Base-by-base conservation (phyloP, 306 rosid species). In the Fragaria iinumae region DNA sequence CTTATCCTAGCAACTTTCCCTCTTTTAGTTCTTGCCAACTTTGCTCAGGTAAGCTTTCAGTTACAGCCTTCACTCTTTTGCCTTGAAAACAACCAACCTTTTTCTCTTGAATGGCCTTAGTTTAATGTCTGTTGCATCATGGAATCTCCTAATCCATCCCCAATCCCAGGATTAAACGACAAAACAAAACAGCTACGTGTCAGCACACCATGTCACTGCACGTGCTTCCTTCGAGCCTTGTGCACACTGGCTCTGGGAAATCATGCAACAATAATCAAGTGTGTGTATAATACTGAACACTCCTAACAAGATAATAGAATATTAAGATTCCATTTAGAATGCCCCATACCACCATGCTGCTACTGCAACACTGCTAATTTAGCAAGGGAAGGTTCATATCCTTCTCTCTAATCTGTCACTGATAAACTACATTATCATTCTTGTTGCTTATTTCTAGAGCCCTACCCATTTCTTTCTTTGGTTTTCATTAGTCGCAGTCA, bases 1-100 rank as follows among this genome's bases (percentile, higher is more conserved):
- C 99, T 95, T 73, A 92, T 95, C 71, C 83, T 95, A 5, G 99
- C 74, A 21, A 90, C 97, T 23, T 95, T 92, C 82, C 99, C 99
- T 72, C 97, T 95, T 39, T 89, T 95, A 38, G 99, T 95, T 76
- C 93, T 95, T 6, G 97, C 99, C 44, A 92, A 95, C 84, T 92
- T 90, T 77, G 99, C 99, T 79, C 99, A 95, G 97, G 99, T 95
- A 83, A 0, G 67, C 47, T 32, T 21, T 63, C 62, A 9, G 17
- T 38, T 36, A 17, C 45, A 59, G 3, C 63, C 25, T 41, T 44
- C 21, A 67, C 67, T 13, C 60, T 71, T 45, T 41, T 49, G 77
- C 64, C 38, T 71, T 63, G 41, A 14, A 16, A 47, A 75, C 21
- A 3, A 39, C 1, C 6, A 3, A 3, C 1, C 6, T 23, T 56